Conservation (phyloP, 2,329 filamentous ascomycete genomes). For the Claviceps africana region DNA sequence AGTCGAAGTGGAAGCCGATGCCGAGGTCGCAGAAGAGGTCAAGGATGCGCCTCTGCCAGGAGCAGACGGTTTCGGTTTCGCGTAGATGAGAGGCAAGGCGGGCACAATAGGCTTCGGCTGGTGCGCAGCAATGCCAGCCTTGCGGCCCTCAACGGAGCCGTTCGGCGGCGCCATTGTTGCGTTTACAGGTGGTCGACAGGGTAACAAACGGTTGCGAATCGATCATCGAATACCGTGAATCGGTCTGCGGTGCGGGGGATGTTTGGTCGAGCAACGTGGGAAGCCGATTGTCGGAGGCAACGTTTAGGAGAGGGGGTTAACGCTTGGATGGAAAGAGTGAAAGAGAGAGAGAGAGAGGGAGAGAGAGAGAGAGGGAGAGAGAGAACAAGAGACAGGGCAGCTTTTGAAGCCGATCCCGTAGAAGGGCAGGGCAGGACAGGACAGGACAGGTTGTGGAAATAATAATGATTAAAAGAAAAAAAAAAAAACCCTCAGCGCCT, state of each 20-base stretch:
- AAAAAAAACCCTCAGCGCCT: conserved; percentile 13
- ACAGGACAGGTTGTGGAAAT: not conserved
- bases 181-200: not conserved
- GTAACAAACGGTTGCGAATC: not conserved
- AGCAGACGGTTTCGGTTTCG: conserved; percentile 24
- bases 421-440: not conserved
- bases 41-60: conserved; percentile 11
- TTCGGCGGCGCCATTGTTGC: conserved; percentile 20
- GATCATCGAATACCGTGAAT: not conserved
- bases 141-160: conserved; percentile 20
- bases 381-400: not conserved
- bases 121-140: conserved; percentile 16
- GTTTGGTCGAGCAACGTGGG: not conserved
- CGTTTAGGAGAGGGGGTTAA: no score
- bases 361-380: no score
- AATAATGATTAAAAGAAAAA: not conserved
- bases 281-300: not conserved
- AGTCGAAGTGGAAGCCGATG: conserved; percentile 1
- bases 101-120: conserved; percentile 22
- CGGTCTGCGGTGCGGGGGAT: not conserved
- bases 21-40: not conserved
- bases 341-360: no score
- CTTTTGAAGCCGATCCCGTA: not conserved
- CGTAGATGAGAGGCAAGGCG: conserved; percentile 24
- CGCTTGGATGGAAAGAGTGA: not conserved